Base-by-base conservation (phyloP, 2,329 filamentous ascomycete species). In the Xylaria sp. region DNA sequence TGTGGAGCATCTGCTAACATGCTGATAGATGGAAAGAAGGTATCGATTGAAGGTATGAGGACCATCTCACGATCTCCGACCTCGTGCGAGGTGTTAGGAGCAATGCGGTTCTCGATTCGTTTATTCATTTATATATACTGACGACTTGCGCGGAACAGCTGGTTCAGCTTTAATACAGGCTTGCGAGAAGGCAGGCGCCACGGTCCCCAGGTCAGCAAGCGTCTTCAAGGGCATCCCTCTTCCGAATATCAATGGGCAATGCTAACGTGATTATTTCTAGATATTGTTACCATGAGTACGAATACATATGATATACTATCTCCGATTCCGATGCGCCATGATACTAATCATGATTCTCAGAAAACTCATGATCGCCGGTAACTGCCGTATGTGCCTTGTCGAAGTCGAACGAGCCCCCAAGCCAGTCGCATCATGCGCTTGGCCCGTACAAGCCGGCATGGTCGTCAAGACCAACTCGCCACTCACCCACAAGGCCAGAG, bases 361-460 rank as follows among this genome's bases (percentile, higher is more conserved):
- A 76, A 97, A 99, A 80, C 84, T 99, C 69, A 92, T 96, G 88
- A 96, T 99, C 83, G 94, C 94, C 72, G 94, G 94, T 78, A 99
- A 97, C 79, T 99, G 94, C 78, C 92, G 94, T 80, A 99, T 99
- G 94, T 99, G 94, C 79, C 80, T 99, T 73, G 94, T 99, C 73
- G 94, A 99, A 81, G 94, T 99, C 68, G 94, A 97, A 80, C 86
- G 87, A 77, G 90, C 91, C 62, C 94, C 94, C 61, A 99, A 99
- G 80, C 94, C 94, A 62, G 92, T 97, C 59, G 94, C 94, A 70
- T 99, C 94, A 64, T 99, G 94, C 78, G 94, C 94, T 69, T 99
- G 94, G 94, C 94, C 94, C 55, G 94, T 97, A 68, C 92, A 97
- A 76, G 91, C 94, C 58, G 94, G 94, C 63, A 99, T 99, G 94